Evolutionary conservation across 306 rosid species (phyloP), one percentile per base, ranked within the genome.

Genomic region (Rosa lucieae): DNA sequence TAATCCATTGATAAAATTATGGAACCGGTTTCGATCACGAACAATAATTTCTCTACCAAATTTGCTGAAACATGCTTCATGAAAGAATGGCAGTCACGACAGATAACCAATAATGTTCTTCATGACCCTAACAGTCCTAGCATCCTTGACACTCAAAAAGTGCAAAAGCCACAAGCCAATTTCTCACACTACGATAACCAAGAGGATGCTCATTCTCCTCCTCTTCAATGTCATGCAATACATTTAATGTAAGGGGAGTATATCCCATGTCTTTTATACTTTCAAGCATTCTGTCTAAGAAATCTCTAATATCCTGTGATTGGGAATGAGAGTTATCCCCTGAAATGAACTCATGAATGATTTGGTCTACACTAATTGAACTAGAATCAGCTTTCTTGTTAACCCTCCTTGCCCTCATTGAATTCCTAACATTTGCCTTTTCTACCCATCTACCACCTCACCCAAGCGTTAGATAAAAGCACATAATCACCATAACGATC

Each of bases 31-130:
- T 21, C 52, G 78, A 74, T 74, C 53, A 2, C 77, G 77, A 55
- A 73, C 39, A 6, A 74, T 42, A 21, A 74, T 21, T 74, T 74
- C 53, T 56, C 78, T 56, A 21, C 69, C 2, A 15, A 56, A 74
- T 42, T 74, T 74, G 13, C 78, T n/a, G 74, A 77, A 37, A 51
- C 47, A 77, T 63, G 63, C 73, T 77, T 77, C 72, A 77, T 77
- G 73, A 66, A 65, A 1, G 66, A 77, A 77, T 77, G 80, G 21
- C 80, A 77, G 37, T 77, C 80, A 20, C 10, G 10, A 51, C 80
- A 77, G 32, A 77, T 48, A 37, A 32, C 65, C 35, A 48, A 77
- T 37, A 5, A 77, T 59, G 15, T 77, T 77, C 74, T 77, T 67
- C 80, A 77, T 49, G 80, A 67, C 35, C 52, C 53, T 49, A 17